phyloP scores from a whole-genome alignment of 2,329 filamentous ascomycete species.

The Colletotrichum abscissum region DNA sequence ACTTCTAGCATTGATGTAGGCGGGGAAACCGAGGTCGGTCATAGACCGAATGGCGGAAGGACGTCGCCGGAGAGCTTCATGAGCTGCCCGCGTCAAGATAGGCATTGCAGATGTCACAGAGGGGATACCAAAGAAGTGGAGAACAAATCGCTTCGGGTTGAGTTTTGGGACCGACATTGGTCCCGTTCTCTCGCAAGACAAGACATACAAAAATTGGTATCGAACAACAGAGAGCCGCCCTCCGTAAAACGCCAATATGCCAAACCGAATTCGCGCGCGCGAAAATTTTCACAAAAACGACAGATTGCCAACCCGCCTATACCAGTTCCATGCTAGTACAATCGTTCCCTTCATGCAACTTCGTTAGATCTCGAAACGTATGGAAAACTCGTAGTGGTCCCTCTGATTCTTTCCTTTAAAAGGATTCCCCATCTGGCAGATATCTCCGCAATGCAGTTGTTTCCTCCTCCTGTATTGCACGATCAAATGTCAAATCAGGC shows the following conservation, averaged over 20 bases:
- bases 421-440: neutral
- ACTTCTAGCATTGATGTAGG: no score
- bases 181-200: constrained; percentile 12
- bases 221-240: constrained; percentile 32
- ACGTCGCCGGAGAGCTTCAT: no score
- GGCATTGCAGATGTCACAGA: neutral
- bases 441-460: neutral
- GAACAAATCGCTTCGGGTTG: constrained; percentile 18
- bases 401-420: neutral
- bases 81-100: no score
- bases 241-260: constrained; percentile 28
- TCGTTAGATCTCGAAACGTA: constrained; percentile 11
- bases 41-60: neutral
- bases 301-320: constrained; percentile 32
- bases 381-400: neutral
- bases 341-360: constrained; percentile 25
- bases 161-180: neutral
- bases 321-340: constrained; percentile 28
- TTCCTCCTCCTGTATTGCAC: neutral
- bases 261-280: neutral
- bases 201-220: constrained; percentile 35
- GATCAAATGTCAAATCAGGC: constrained; percentile 14
- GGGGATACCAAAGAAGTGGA: neutral
- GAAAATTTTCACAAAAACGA: constrained; percentile 9
- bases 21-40: no score